Conservation (phyloP, 192 early-diverging fungal genomes). For the Umbelopsis sp. region DNA sequence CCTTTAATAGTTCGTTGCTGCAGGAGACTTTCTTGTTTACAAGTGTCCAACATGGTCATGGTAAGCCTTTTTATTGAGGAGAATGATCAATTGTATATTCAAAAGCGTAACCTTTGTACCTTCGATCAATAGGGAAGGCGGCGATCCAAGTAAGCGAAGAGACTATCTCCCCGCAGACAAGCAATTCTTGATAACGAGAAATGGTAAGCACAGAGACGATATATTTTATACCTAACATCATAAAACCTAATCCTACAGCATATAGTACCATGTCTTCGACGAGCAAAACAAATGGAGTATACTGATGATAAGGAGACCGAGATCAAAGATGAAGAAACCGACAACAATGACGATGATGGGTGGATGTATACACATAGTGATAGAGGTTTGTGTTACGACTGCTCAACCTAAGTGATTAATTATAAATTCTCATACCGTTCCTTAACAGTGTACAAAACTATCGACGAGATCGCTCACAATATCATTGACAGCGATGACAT, state of each 20-base stretch:
- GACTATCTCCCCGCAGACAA: slow-evolving; percentile 85
- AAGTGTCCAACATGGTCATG: slow-evolving; percentile 99
- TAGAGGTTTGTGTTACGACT: slow-evolving; percentile 36
- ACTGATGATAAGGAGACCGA: slow-evolving; percentile 60
- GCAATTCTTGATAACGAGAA: slow-evolving; percentile 94
- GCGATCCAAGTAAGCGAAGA: slow-evolving; percentile 72
- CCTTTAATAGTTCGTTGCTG: slow-evolving; percentile 79
- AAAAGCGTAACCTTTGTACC: neutral
- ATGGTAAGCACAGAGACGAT: slow-evolving; percentile 45
- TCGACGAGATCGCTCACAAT: slow-evolving; percentile 65
- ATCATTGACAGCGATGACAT: slow-evolving; percentile 54
- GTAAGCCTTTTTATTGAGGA: slow-evolving; percentile 26
- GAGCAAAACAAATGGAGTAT: slow-evolving; percentile 85
- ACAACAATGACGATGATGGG: slow-evolving; percentile 66
- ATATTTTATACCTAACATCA: neutral
- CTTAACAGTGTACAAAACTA: slow-evolving; percentile 34
- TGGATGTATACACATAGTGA: slow-evolving; percentile 88
- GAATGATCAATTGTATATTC: neutral
- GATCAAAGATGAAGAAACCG: slow-evolving; percentile 58
- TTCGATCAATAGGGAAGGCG: slow-evolving; percentile 47
- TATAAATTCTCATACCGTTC: neutral
- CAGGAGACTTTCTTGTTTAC: slow-evolving; percentile 96
- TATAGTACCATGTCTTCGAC: slow-evolving; percentile 84
- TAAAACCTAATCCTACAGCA: neutral
- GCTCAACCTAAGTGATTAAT: neutral